Evolutionary conservation across 768 basidiomycete genomes (phyloP).

Genomic region (Pisolithus sp.): DNA sequence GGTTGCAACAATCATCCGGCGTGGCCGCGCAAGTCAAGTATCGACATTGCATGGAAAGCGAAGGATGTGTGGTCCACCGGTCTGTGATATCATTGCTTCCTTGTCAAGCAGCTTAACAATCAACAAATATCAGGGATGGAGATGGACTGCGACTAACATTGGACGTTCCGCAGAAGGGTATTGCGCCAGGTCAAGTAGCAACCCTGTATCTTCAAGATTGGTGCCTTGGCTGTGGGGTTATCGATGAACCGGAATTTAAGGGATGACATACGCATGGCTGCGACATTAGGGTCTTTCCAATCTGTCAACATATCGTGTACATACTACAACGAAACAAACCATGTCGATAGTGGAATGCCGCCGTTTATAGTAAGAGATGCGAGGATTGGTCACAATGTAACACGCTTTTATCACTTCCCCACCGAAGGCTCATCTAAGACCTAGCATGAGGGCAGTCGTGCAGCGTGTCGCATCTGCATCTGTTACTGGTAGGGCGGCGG

Average conservation of each 20-base stretch:
- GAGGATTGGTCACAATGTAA: too few relatives aligned
- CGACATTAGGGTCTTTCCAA: too few relatives aligned
- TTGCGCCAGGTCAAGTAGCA: slow-evolving; percentile 77
- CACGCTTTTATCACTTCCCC: background rate
- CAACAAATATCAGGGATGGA: slow-evolving; percentile 14
- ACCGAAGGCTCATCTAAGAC: background rate
- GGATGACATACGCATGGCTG: too few relatives aligned
- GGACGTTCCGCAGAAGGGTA: slow-evolving; percentile 54
- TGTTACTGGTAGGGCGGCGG: slow-evolving; percentile 55
- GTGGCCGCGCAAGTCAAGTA: slow-evolving; percentile 50
- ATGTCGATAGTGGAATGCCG: too few relatives aligned
- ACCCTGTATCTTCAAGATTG: slow-evolving; percentile 66
- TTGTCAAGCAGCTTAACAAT: background rate
- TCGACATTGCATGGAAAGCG: slow-evolving; percentile 60
- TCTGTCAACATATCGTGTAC: too few relatives aligned
- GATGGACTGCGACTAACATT: slow-evolving; percentile 41
- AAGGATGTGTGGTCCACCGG: slow-evolving; percentile 48
- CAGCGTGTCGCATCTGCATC: slow-evolving; percentile 82
- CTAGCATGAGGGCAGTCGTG: slow-evolving; percentile 73
- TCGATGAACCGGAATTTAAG: slow-evolving; percentile 27
- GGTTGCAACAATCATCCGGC: slow-evolving; percentile 37
- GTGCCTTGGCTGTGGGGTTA: slow-evolving; percentile 82
- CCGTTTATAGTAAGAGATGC: too few relatives aligned
- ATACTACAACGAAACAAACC: too few relatives aligned
- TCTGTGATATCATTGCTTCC: slow-evolving; percentile 20